phyloP scores from a whole-genome alignment of 2,329 filamentous ascomycete genomes.

The Talaromyces sp. region DNA sequence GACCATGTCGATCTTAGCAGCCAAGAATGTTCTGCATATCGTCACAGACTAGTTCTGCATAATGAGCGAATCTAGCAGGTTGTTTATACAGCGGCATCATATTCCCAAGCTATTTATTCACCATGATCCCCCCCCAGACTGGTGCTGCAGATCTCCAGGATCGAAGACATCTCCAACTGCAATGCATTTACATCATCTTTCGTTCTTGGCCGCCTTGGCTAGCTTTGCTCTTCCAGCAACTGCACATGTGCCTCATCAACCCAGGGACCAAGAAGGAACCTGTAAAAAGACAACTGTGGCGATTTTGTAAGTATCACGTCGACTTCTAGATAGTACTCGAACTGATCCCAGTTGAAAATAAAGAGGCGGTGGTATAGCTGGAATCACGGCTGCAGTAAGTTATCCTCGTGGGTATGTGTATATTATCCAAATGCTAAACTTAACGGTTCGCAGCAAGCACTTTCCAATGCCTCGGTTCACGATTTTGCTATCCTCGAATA shows the following conservation, averaged over 20 bases:
- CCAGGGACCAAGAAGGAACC: conserved; percentile 14
- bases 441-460: conserved; percentile 18
- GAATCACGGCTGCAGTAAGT: conserved; percentile 23
- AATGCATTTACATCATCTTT: conserved; percentile 20
- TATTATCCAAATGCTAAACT: not conserved
- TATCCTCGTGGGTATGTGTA: not conserved
- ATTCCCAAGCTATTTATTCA: conserved; percentile 6
- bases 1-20: conserved; percentile 16
- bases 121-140: not conserved
- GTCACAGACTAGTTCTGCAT: not conserved
- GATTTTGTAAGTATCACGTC: conserved; percentile 17
- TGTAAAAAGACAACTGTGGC: conserved; percentile 27
- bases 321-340: not conserved
- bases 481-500: conserved; percentile 47
- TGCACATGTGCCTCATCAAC: conserved; percentile 14
- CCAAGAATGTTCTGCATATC: not conserved
- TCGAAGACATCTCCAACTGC: not conserved
- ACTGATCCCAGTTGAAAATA: not conserved
- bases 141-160: not conserved
- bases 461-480: conserved; percentile 24
- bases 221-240: conserved; percentile 13
- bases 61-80: not conserved
- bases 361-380: conserved; percentile 25
- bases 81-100: not conserved
- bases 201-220: conserved; percentile 19